Evolutionary conservation across 202 grass and related monocot genomes (phyloP).

Genomic region (Panicum virgatum): DNA sequence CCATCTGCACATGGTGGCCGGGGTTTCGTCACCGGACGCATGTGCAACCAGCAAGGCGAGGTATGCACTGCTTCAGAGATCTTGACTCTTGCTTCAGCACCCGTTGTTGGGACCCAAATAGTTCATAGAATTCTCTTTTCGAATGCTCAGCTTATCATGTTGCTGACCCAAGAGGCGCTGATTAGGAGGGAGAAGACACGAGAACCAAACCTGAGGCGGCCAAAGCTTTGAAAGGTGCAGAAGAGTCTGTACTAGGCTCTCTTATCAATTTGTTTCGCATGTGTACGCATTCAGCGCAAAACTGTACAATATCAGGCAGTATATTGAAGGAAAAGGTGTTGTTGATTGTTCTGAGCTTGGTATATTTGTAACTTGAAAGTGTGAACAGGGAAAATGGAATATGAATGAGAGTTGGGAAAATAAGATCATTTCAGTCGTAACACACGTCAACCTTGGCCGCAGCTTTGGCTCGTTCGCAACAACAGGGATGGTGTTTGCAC

Average conservation of each 20-base stretch:
- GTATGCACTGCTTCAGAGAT: constrained; percentile 39
- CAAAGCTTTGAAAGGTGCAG: constrained; percentile 69
- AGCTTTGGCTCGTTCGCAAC: no score
- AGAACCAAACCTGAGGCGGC: constrained; percentile 41
- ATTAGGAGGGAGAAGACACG: constrained; percentile 62
- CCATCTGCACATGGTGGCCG: constrained; percentile 73
- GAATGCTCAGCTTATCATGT: constrained; percentile 74
- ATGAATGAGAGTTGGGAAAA: no score
- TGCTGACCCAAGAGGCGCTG: constrained; percentile 86
- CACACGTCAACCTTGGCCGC: no score
- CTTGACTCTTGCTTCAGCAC: not conserved
- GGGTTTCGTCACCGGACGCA: constrained; percentile 71
- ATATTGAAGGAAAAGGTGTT: not conserved
- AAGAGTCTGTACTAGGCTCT: not conserved
- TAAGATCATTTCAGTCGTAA: no score
- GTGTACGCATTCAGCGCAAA: not conserved
- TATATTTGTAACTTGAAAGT: not conserved
- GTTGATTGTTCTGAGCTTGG: not conserved
- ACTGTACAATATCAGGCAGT: not conserved
- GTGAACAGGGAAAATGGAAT: not conserved
- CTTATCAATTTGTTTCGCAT: not conserved
- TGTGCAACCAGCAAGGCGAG: constrained; percentile 92
- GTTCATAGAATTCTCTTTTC: not conserved
- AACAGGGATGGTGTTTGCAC: no score
- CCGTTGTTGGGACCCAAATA: not conserved